Conservation (phyloP, 2,329 filamentous ascomycete species). For the Neodidymelliopsis sp. region DNA sequence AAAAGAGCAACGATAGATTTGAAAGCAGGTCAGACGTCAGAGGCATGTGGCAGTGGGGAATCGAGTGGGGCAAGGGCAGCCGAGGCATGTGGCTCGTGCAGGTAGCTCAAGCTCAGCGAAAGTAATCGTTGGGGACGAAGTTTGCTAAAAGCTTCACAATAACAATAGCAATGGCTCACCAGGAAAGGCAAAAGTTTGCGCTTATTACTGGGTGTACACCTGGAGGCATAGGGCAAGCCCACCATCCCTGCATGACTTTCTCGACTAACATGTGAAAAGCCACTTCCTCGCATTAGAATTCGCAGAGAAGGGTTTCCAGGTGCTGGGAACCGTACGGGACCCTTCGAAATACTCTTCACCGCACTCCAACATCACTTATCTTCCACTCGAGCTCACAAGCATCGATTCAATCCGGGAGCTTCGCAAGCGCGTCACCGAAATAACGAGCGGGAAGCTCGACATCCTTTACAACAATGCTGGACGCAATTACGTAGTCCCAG, state of each 20-base stretch:
- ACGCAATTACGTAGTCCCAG: constrained; percentile 64
- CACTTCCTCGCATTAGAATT: constrained; percentile 66
- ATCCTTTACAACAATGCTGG: constrained; percentile 67
- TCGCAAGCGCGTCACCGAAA: constrained; percentile 54
- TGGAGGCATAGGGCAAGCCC: constrained; percentile 60
- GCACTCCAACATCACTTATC: constrained; percentile 60
- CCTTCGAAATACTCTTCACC: constrained; percentile 57
- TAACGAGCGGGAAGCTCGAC: constrained; percentile 60
- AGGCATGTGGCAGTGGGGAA: constrained; percentile 6
- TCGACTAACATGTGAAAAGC: constrained; percentile 5
- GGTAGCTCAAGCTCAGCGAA: background rate
- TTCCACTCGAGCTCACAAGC: constrained; percentile 62
- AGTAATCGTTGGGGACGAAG: background rate
- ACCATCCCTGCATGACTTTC: background rate
- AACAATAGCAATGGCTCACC: constrained; percentile 21
- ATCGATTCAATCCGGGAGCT: constrained; percentile 58
- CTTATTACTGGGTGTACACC: constrained; percentile 57
- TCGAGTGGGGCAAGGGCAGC: constrained; percentile 7
- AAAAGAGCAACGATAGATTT: constrained; percentile 3
- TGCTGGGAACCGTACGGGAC: constrained; percentile 66
- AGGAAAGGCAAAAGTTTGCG: constrained; percentile 36
- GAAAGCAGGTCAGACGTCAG: constrained; percentile 14
- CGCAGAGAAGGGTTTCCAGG: constrained; percentile 58
- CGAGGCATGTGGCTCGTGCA: constrained; percentile 14
- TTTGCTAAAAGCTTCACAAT: background rate